A percentile compares a stretch with the other conserved stretches of the same genome.
Evolutionary conservation across 129 eudicot species (phyloP).

Genomic region (Artemisia annua): DNA sequence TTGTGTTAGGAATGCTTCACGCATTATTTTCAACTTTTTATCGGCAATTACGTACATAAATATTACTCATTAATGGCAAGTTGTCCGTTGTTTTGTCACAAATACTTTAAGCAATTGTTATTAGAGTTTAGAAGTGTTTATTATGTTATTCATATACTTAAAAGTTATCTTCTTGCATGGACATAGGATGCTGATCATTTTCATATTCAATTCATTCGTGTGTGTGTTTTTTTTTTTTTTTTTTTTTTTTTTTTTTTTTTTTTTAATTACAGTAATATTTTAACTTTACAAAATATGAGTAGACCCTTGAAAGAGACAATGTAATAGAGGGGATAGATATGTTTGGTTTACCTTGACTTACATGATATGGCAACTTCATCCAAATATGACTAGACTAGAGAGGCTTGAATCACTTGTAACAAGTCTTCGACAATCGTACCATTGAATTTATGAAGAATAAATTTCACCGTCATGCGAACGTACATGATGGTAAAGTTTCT

Average conservation of each 20-base stretch:
- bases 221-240: too few species aligned
- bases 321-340: background rate
- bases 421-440: too few species aligned
- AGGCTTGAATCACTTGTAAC: background rate
- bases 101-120: background rate
- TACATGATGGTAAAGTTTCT: too few species aligned
- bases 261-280: background rate
- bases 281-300: background rate
- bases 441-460: background rate
- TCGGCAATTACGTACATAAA: background rate
- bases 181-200: background rate
- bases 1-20: background rate
- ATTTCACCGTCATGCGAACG: too few species aligned
- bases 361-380: conserved; percentile 26
- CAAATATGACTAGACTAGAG: conserved; percentile 3
- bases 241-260: too few species aligned
- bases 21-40: background rate
- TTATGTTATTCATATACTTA: too few species aligned
- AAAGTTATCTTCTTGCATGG: background rate
- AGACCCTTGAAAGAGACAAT: background rate
- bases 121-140: background rate
- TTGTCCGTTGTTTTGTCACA: background rate
- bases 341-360: conserved; percentile 1
- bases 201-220: background rate
- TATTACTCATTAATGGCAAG: background rate